A percentile compares a stretch with the other conserved stretches of the same genome.
Evolutionary conservation across 2,329 filamentous ascomycete species (phyloP).

Genomic region (Ustulina deusta): DNA sequence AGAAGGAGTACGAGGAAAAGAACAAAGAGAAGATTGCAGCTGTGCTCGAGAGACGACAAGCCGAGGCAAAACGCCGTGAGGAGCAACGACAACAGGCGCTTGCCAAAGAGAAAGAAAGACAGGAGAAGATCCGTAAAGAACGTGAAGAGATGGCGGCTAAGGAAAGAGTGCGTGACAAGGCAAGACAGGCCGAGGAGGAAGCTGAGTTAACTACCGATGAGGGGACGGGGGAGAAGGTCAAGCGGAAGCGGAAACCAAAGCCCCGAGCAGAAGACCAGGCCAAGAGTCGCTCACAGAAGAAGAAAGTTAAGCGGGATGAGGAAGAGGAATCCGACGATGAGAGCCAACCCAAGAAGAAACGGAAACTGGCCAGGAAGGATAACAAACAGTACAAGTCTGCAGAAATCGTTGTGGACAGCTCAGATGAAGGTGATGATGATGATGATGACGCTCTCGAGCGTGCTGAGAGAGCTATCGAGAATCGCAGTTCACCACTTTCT

Average conservation of each 20-base stretch:
- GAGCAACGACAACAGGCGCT: slow-evolving; percentile 77
- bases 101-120: slow-evolving; percentile 77
- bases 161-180: slow-evolving; percentile 77
- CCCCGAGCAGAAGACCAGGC: slow-evolving; percentile 56
- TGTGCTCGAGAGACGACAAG: slow-evolving; percentile 82
- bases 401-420: slow-evolving; percentile 84
- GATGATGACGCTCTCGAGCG: slow-evolving; percentile 60
- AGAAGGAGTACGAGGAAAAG: slow-evolving; percentile 91
- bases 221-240: slow-evolving; percentile 84
- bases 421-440: slow-evolving; percentile 59
- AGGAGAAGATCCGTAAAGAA: slow-evolving; percentile 87
- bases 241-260: slow-evolving; percentile 76
- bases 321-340: slow-evolving; percentile 62
- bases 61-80: slow-evolving; percentile 81
- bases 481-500: slow-evolving; percentile 44
- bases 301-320: slow-evolving; percentile 67
- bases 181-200: slow-evolving; percentile 76
- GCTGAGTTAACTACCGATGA: slow-evolving; percentile 85
- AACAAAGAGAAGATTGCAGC: slow-evolving; percentile 89
- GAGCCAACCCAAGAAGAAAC: slow-evolving; percentile 71
- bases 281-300: slow-evolving; percentile 60
- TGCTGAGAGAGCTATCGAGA: slow-evolving; percentile 58
- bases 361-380: slow-evolving; percentile 64
- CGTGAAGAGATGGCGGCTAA: slow-evolving; percentile 82
- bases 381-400: slow-evolving; percentile 84